These are phyloP conservation scores for Starmerella apis DNA, from an alignment of 805 yeast genomes.

Conservation along the genomic window DNA sequence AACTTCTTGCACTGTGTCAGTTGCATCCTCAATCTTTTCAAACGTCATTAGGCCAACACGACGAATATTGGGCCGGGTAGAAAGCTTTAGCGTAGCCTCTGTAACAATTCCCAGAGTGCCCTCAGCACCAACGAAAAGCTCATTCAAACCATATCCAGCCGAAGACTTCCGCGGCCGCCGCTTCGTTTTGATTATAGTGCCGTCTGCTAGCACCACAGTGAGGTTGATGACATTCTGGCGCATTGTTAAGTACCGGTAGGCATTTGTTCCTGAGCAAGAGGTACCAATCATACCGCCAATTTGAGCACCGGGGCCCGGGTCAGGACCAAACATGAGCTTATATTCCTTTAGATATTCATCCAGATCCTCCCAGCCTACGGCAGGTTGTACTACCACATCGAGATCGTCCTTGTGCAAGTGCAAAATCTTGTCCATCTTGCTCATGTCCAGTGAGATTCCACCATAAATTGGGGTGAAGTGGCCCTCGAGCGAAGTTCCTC, in stretches of 20 bases:
- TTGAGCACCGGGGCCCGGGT: slow-evolving; percentile 84
- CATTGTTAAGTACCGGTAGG: slow-evolving; percentile 75
- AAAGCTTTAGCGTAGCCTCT: slow-evolving; percentile 41
- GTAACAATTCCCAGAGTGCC: slow-evolving; percentile 57
- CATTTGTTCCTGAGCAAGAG: slow-evolving; percentile 41
- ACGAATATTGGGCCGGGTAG: slow-evolving; percentile 36
- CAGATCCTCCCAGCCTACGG: slow-evolving; percentile 31
- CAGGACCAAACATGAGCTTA: slow-evolving; percentile 67
- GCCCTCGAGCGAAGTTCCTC: slow-evolving; percentile 78
- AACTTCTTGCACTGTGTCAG: slow-evolving; percentile 40
- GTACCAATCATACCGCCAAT: slow-evolving; percentile 77
- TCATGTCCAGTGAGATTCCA: slow-evolving; percentile 55
- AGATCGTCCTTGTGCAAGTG: slow-evolving; percentile 57
- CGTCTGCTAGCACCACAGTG: slow-evolving; percentile 78
- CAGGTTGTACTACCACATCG: slow-evolving; percentile 72
- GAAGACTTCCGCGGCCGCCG: slow-evolving; percentile 68
- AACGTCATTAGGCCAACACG: slow-evolving; percentile 63
- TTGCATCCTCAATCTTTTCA: slow-evolving; percentile 13
- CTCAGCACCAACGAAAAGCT: slow-evolving; percentile 70
- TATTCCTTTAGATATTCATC: slow-evolving; percentile 48
- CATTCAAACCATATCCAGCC: slow-evolving; percentile 75
- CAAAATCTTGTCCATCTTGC: slow-evolving; percentile 50
- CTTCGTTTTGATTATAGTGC: slow-evolving; percentile 65
- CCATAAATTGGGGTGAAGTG: slow-evolving; percentile 65
- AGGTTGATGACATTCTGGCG: slow-evolving; percentile 64